Evolutionary conservation across 2,329 filamentous ascomycete species (phyloP).

Genomic region (Hypoxylon rubiginosum): DNA sequence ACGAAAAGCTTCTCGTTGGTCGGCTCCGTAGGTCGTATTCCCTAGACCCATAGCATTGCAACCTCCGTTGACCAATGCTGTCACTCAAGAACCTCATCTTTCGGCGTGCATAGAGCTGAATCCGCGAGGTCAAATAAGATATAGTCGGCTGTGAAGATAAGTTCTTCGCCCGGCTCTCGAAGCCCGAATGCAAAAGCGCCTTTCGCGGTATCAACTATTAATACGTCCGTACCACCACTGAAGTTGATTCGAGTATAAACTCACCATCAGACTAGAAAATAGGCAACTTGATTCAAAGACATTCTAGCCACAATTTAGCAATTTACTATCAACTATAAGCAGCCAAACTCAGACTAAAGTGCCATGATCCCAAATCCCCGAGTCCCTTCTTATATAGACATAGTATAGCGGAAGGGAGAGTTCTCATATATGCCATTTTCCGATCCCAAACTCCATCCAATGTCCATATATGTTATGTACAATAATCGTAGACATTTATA

Average conservation of each 20-base stretch:
- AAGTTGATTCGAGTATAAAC: neutral
- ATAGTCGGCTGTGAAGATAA: neutral
- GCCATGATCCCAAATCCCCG: neutral
- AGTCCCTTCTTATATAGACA: conserved; percentile 6
- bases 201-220: neutral
- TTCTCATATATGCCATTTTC: conserved; percentile 24
- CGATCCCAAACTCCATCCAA: conserved; percentile 39
- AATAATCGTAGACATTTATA: conserved; percentile 41
- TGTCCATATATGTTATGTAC: conserved; percentile 39
- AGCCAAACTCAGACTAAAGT: neutral
- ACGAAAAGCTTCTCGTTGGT: conserved; percentile 8
- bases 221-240: neutral
- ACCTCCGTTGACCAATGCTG: neutral
- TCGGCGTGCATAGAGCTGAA: too few relatives aligned
- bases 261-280: too few relatives aligned
- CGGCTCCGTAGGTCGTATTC: conserved; percentile 4
- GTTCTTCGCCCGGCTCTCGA: neutral
- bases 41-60: conserved; percentile 9
- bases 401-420: conserved; percentile 33
- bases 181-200: neutral
- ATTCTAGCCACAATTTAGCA: neutral
- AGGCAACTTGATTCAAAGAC: neutral
- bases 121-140: neutral
- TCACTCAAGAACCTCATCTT: neutral
- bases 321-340: neutral